Percentiles rank a stretch among this genome's conserved stretches.
phyloP scores from a whole-genome alignment of 495 filamentous ascomycete genomes.

The Penicillium daleae region DNA sequence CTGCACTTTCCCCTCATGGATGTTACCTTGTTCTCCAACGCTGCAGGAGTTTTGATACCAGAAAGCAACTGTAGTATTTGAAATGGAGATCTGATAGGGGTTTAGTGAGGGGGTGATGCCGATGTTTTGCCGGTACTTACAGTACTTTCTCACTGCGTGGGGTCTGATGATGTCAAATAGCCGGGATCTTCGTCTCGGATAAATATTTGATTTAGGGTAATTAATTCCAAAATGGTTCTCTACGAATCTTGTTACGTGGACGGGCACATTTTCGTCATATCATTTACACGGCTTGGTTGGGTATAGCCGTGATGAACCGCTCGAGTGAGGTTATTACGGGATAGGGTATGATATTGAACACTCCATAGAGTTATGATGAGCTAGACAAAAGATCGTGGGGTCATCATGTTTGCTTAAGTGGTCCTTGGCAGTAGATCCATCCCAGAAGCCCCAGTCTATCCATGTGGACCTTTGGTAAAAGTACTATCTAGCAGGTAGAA shows the following conservation, averaged over 20 bases:
- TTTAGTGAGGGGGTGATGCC: background rate
- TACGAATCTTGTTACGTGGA: background rate
- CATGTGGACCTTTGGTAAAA: too few species aligned
- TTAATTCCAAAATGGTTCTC: background rate
- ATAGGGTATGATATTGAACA: background rate
- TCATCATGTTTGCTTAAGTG: background rate
- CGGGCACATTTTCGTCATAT: background rate
- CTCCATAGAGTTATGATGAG: background rate
- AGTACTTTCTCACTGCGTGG: background rate
- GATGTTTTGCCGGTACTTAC: background rate
- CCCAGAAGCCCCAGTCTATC: too few species aligned
- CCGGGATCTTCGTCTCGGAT: background rate
- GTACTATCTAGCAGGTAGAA: background rate
- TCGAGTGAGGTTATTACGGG: background rate
- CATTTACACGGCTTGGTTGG: too few species aligned
- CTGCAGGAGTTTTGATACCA: background rate
- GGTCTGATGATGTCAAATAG: background rate
- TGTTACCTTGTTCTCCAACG: slow-evolving; percentile 19
- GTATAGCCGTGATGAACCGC: too few species aligned
- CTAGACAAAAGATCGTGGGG: background rate
- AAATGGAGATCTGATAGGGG: background rate
- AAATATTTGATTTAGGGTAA: background rate
- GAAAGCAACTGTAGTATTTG: slow-evolving; percentile 12
- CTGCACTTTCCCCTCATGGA: slow-evolving; percentile 22
- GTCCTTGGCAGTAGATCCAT: background rate